phyloP scores from a whole-genome alignment of 805 yeast genomes.

The Yarrowia porcina region DNA sequence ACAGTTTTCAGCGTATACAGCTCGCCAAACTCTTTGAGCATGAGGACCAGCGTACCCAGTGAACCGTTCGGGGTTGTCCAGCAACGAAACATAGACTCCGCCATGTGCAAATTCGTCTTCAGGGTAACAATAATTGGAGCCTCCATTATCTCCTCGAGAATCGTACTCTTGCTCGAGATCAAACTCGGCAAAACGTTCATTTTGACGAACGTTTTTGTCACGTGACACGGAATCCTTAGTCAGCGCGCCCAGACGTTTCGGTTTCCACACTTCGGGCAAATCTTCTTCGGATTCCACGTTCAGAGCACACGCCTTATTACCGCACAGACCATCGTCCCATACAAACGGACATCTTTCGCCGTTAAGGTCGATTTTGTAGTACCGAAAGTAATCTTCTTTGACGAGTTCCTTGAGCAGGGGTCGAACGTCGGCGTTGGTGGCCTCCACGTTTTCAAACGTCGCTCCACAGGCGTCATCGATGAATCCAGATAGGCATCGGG shows the following conservation, averaged over 20 bases:
- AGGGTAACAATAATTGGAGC: slow-evolving; percentile 41
- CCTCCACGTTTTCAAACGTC: slow-evolving; percentile 46
- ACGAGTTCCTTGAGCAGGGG: slow-evolving; percentile 59
- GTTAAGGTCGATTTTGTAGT: slow-evolving; percentile 79
- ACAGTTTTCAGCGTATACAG: slow-evolving; percentile 89
- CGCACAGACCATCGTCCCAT: slow-evolving; percentile 79
- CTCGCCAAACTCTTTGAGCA: slow-evolving; percentile 87
- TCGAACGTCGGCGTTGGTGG: slow-evolving; percentile 50
- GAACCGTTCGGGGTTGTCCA: slow-evolving; percentile 90
- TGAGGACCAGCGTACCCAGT: slow-evolving; percentile 96
- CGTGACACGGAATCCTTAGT: slow-evolving; percentile 40
- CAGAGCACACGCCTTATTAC: slow-evolving; percentile 89
- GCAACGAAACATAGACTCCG: slow-evolving; percentile 75
- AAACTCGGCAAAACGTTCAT: slow-evolving; percentile 32
- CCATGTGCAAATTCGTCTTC: slow-evolving; percentile 41
- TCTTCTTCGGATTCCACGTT: slow-evolving; percentile 69
- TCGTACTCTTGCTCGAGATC: slow-evolving; percentile 41
- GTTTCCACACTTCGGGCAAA: slow-evolving; percentile 69
- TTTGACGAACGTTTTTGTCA: slow-evolving; percentile 31
- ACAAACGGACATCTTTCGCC: slow-evolving; percentile 73
- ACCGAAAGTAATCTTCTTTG: slow-evolving; percentile 76
- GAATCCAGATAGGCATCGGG: slow-evolving; percentile 25
- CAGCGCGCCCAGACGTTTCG: slow-evolving; percentile 61
- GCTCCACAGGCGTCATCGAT: slow-evolving; percentile 34
- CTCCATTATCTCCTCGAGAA: slow-evolving; percentile 29